Evolutionary conservation across 1,284 basidiomycete species (phyloP), one percentile per base, ranked within the genome.

Genomic region (Trichosporon sp.): DNA sequence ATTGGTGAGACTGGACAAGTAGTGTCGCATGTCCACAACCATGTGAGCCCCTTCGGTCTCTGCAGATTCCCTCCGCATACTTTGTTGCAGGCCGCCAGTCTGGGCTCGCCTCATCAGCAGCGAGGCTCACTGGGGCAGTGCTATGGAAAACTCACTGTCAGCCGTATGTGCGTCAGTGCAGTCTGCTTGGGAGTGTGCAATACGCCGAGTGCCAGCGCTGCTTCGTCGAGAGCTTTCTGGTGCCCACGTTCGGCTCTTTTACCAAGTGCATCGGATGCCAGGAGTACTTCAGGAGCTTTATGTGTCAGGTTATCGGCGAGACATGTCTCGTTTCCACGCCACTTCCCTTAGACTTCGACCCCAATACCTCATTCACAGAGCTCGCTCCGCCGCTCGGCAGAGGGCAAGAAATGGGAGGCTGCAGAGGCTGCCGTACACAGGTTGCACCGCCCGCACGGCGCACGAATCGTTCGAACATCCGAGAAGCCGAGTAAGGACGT

Each of bases 281-380:
- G 13, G 23, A 29, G 25, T 5, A 27, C 25, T 54, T 27, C 25
- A 29, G 49, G 25, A 31, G 25, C 25, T n/a, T 16, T 8, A 54
- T 44, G 46, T n/a, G 25, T 29, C 25, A 29, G 49, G 49, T 27
- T 29, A n/a, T 54, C 49, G 49, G 49, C 25, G 25, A 54, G 49
- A 54, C 49, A 54, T 54, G 49, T 54, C 49, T 54, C 27, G 49
- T 54, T 54, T 29, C 49, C 23, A 54, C 27, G 49, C 49, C 49
- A 54, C 49, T 10, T 6, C 49, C 49, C 49, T 54, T 54, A 31
- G 23, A 25, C 49, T 16, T 16, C 29, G 49, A n/a, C 49, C 49
- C 49, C 49, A 27, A 29, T 16, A 29, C 16, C 49, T 29, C 49
- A 54, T 29, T 54, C 49, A 54, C 25, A n/a, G 16, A 16, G n/a